Base-by-base conservation (phyloP, 345 rosid genomes). In the Noccaea caerulescens region DNA sequence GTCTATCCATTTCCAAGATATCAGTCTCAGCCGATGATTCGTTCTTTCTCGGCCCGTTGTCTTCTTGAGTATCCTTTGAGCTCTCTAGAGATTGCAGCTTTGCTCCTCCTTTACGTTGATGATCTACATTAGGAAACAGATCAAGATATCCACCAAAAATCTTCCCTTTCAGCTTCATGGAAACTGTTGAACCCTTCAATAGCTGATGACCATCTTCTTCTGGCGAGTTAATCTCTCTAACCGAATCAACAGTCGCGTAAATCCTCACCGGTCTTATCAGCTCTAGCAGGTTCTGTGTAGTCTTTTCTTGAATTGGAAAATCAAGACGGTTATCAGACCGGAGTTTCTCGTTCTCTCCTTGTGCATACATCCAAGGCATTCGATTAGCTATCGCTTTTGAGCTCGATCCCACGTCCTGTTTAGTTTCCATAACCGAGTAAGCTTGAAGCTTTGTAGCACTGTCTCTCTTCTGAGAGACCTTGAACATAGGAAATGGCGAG, bases 11-110 rank as follows among this genome's bases (percentile, higher is more conserved):
- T 55, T 86, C 95, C 87, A 91, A 77, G 54, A 85, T 82, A 53
- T 84, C 78, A 51, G 93, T 89, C 66, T 91, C 96, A 0, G 83
- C 85, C 5, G 93, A 86, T 44, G 96, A 91, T 74, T 81, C 91
- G 64, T 76, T 43, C 16, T 81, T 72, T 58, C 66, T 63, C 4
- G 56, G 60, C 16, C 43, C 85, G 23, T 20, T 20, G 54, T 61
- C 70, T 54, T 68, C 86, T 71, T 81, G 78, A 33, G 78, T 72
- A 33, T 87, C 84, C 27, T 76, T 77, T 47, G 92, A 82, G 82
- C 88, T 85, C 67, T 79, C 86, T 10, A 86, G 65, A 63, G 85
- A 77, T 51, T 77, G 86, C 62, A 90, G 79, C 74, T 76, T 82
- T 53, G 67, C 76, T 65, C 86, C 88, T 52, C 82, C 88, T 66